Evolutionary conservation across 495 filamentous ascomycete species (phyloP).

Genomic region (Penicillium bialowiezense): DNA sequence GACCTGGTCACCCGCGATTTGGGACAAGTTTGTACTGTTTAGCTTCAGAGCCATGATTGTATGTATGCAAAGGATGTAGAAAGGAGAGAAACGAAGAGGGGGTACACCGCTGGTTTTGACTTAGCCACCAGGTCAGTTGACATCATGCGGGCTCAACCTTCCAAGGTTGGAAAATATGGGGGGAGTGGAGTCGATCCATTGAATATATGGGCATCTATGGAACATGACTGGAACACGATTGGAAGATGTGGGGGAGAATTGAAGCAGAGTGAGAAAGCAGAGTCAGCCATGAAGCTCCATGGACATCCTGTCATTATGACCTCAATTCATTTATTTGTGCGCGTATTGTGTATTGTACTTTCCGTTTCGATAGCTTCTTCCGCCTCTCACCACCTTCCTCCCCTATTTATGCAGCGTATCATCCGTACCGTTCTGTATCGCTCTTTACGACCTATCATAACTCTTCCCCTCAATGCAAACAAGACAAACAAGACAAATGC

Average conservation of each 20-base stretch:
- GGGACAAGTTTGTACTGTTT: conserved; percentile 36
- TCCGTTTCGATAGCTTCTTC: too few species aligned
- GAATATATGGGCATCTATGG: not conserved
- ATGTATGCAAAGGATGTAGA: not conserved
- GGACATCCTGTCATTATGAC: not conserved
- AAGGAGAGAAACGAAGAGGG: not conserved
- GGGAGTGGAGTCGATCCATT: not conserved
- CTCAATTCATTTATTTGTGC: not conserved
- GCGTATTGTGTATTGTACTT: not conserved
- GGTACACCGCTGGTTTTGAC: not conserved
- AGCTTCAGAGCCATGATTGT: conserved; percentile 27
- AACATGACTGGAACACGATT: not conserved
- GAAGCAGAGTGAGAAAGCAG: not conserved
- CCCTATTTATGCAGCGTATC: too few species aligned
- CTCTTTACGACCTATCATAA: too few species aligned
- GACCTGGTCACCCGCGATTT: conserved; percentile 32
- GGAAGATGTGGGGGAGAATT: not conserved
- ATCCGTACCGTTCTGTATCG: too few species aligned
- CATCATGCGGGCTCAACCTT: not conserved
- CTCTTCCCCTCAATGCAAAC: not conserved
- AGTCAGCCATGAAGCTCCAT: not conserved
- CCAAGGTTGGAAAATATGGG: not conserved
- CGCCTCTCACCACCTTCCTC: too few species aligned
- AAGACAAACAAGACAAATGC: not conserved
- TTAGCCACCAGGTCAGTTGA: not conserved